A percentile compares a stretch with the other conserved stretches of the same genome.
These are phyloP conservation scores for Aureobasidium sp. DNA, from an alignment of 2,329 filamentous ascomycete species.

Conservation along the genomic window DNA sequence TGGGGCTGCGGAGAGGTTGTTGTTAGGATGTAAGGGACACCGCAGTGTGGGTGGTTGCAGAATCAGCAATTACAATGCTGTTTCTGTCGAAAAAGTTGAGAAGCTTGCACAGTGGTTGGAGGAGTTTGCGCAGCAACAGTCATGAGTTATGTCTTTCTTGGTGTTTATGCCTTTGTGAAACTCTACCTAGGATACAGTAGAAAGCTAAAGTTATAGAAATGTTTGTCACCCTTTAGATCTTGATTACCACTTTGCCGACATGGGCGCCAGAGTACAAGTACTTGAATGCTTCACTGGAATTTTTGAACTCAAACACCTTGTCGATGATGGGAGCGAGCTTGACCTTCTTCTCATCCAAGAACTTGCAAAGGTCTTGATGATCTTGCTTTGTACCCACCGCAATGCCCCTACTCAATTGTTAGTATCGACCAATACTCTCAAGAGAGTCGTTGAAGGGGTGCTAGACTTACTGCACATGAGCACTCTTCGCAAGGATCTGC, in stretches of 20 bases:
- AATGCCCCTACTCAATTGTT: not conserved
- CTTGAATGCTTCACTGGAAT: constrained; percentile 46
- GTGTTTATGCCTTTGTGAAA: not conserved
- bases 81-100: constrained; percentile 72
- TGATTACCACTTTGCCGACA: constrained; percentile 46
- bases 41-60: constrained; percentile 88
- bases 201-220: too few species aligned
- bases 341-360: not conserved
- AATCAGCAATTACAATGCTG: constrained; percentile 90
- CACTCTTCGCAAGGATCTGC: not conserved
- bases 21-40: constrained; percentile 90
- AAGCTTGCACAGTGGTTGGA: constrained; percentile 73
- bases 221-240: constrained; percentile 29
- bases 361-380: not conserved
- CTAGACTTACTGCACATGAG: not conserved
- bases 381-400: not conserved
- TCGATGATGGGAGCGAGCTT: constrained; percentile 44
- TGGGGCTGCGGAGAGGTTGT: constrained; percentile 70
- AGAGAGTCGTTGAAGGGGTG: too few species aligned
- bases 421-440: too few species aligned
- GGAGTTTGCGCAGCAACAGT: constrained; percentile 54
- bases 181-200: too few species aligned
- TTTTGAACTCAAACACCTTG: constrained; percentile 40
- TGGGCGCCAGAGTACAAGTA: constrained; percentile 49
- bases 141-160: not conserved